phyloP scores from a whole-genome alignment of 805 yeast genomes.

The Hanseniaspora pseudoguilliermondii region DNA sequence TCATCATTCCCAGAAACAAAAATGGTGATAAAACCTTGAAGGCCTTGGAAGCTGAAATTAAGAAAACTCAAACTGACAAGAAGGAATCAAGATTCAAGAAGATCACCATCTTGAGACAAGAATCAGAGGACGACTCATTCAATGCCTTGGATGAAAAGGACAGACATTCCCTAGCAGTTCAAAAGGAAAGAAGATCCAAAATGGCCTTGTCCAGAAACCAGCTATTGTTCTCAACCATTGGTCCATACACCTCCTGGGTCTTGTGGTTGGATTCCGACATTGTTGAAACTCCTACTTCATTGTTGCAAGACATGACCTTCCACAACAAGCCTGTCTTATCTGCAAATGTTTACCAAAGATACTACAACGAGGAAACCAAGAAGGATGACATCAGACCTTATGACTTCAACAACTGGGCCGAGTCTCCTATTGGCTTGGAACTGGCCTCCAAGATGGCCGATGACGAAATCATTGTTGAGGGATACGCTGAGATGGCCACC shows the following conservation, averaged over 20 bases:
- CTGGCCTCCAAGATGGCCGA: conserved; percentile 62
- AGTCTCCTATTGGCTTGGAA: conserved; percentile 63
- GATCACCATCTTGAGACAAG: conserved; percentile 83
- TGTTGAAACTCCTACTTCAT: conserved; percentile 69
- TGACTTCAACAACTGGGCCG: conserved; percentile 94
- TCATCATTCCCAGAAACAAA: conserved; percentile 69
- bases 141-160: conserved; percentile 69
- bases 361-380: conserved; percentile 44
- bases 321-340: conserved; percentile 81
- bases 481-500: conserved; percentile 85
- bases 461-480: conserved; percentile 91
- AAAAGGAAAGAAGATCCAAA: conserved; percentile 73
- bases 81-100: conserved; percentile 60
- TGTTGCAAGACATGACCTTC: conserved; percentile 74
- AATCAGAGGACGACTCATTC: conserved; percentile 48
- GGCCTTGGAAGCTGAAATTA: conserved; percentile 61
- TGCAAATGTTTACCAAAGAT: conserved; percentile 89
- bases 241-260: conserved; percentile 88
- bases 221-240: conserved; percentile 71
- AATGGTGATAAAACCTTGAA: conserved; percentile 74
- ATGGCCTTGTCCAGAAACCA: conserved; percentile 96
- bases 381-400: conserved; percentile 63
- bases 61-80: conserved; percentile 52
- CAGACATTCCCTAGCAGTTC: conserved; percentile 76
- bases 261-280: conserved; percentile 95